Conservation (phyloP, 768 basidiomycete species). For the Xerocomus potaroensis region DNA sequence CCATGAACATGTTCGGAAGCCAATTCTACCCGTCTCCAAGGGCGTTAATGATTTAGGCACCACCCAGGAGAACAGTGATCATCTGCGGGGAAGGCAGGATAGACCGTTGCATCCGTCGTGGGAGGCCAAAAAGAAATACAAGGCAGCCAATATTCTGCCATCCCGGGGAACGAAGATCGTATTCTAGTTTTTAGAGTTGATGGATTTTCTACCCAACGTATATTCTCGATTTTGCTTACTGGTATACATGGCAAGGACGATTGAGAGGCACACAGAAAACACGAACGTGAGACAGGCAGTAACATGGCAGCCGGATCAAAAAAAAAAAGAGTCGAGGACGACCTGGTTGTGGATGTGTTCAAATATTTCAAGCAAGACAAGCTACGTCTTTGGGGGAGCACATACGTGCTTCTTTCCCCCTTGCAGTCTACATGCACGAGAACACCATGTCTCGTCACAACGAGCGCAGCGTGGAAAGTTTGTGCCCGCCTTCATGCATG, state of each 20-base stretch:
- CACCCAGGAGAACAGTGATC: no score
- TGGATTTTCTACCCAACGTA: neutral
- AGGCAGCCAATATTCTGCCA: constrained; percentile 57
- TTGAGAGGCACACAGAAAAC: neutral
- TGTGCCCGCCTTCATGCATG: constrained; percentile 48
- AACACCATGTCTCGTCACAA: constrained; percentile 61
- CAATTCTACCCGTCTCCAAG: neutral
- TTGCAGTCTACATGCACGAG: constrained; percentile 53
- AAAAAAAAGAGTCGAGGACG: neutral
- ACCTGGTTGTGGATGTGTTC: neutral
- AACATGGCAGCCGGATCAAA: neutral
- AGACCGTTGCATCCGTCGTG: constrained; percentile 85
- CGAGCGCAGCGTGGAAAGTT: constrained; percentile 61
- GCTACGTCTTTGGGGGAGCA: constrained; percentile 12
- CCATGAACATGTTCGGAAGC: neutral
- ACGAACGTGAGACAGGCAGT: neutral
- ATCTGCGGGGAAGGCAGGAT: constrained; percentile 8
- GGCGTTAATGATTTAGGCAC: neutral
- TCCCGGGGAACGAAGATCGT: constrained; percentile 86
- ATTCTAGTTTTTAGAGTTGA: no score
- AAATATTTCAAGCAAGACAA: neutral
- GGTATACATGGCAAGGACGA: neutral
- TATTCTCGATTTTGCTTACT: neutral
- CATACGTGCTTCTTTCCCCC: constrained; percentile 53
- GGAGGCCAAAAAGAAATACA: constrained; percentile 86